Percentiles rank a stretch among this genome's conserved stretches.
Conservation (phyloP, 2,329 filamentous ascomycete species). For the Alternaria alternata region DNA sequence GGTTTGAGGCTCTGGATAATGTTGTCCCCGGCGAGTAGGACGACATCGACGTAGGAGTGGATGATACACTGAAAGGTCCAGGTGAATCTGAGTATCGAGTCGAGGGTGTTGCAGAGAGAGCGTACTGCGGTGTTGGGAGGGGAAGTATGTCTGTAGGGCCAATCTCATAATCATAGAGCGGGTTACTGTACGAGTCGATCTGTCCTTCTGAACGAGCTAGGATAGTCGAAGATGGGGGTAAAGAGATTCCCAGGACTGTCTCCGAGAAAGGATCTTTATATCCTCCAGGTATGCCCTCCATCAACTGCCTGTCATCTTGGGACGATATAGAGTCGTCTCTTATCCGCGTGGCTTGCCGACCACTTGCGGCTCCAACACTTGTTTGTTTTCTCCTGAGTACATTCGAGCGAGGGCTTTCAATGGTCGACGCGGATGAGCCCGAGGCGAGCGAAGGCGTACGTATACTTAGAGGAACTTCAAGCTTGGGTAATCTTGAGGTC, state of each 20-base stretch:
- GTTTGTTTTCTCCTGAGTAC: slow-evolving; percentile 57
- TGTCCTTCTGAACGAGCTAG: slow-evolving; percentile 37
- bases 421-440: slow-evolving; percentile 57
- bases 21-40: slow-evolving; percentile 74
- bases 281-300: slow-evolving; percentile 40
- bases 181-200: slow-evolving; percentile 33
- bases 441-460: slow-evolving; percentile 59
- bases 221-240: slow-evolving; percentile 48
- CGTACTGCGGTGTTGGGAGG: slow-evolving; percentile 72
- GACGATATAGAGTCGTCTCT: slow-evolving; percentile 47
- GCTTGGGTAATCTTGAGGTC: slow-evolving; percentile 47
- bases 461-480: slow-evolving; percentile 45
- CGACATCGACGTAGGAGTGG: slow-evolving; percentile 79
- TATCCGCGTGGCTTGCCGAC: slow-evolving; percentile 41
- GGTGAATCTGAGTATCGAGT: slow-evolving; percentile 79
- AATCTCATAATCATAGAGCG: slow-evolving; percentile 54
- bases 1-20: slow-evolving; percentile 55
- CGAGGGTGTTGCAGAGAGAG: slow-evolving; percentile 74
- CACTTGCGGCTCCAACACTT: slow-evolving; percentile 46
- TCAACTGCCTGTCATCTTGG: slow-evolving; percentile 39
- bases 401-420: slow-evolving; percentile 56
- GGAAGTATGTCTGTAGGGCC: slow-evolving; percentile 71
- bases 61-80: slow-evolving; percentile 76
- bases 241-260: slow-evolving; percentile 54
- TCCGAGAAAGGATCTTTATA: slow-evolving; percentile 53